A percentile compares a stretch with the other conserved stretches of the same genome.
phyloP scores from a whole-genome alignment of 2,329 filamentous ascomycete genomes.

The Aureobasidium sp. region DNA sequence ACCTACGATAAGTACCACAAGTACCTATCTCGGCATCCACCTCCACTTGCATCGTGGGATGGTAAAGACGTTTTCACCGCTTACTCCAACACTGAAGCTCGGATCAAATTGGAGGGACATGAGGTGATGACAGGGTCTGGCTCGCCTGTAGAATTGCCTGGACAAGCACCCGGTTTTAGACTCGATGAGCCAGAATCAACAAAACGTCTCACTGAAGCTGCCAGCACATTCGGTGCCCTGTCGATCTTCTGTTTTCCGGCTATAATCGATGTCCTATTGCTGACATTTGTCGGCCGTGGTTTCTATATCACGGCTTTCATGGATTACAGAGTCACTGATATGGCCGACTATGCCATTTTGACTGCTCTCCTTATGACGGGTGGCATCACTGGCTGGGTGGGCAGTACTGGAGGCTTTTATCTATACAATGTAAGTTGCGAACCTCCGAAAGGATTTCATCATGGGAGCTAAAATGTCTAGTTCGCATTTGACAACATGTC shows the following conservation, averaged over 20 bases:
- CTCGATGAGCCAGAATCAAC: slow-evolving; percentile 15
- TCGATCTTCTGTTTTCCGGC: slow-evolving; percentile 54
- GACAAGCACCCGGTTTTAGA: slow-evolving; percentile 14
- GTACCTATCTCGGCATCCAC: slow-evolving; percentile 14
- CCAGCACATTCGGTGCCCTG: slow-evolving; percentile 15
- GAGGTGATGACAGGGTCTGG: slow-evolving; percentile 14
- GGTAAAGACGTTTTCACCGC: slow-evolving; percentile 18
- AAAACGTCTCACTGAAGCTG: neutral
- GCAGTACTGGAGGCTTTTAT: slow-evolving; percentile 55
- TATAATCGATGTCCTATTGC: slow-evolving; percentile 51
- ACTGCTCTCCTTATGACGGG: slow-evolving; percentile 46
- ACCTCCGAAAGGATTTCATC: no score
- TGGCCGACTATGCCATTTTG: slow-evolving; percentile 17
- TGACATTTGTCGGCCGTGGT: slow-evolving; percentile 52
- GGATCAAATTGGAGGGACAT: slow-evolving; percentile 14
- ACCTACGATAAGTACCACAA: slow-evolving; percentile 15
- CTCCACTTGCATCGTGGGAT: slow-evolving; percentile 17
- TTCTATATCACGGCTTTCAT: slow-evolving; percentile 54
- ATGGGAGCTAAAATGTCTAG: neutral
- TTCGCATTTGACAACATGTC: slow-evolving; percentile 18
- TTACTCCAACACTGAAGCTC: slow-evolving; percentile 22
- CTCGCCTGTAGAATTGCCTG: slow-evolving; percentile 12
- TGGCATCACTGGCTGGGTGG: slow-evolving; percentile 56
- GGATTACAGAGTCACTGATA: slow-evolving; percentile 23
- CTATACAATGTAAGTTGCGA: slow-evolving; percentile 18